Conservation (phyloP, 1,284 basidiomycete species). For the Paramarasmius palmivorus region DNA sequence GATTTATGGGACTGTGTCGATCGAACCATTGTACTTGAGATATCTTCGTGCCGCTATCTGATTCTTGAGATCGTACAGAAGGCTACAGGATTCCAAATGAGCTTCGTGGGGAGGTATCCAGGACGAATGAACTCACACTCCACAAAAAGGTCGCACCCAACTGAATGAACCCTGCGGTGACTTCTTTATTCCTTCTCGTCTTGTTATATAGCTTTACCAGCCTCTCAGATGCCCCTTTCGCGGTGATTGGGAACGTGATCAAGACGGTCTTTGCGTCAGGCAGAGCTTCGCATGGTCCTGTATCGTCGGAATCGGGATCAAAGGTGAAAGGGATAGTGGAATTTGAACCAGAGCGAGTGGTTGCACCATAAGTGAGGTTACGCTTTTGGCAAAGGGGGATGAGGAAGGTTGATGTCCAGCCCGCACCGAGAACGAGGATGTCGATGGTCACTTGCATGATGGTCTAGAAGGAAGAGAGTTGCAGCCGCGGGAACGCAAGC, state of each 20-base stretch:
- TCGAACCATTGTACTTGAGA: slow-evolving; percentile 59
- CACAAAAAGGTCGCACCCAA: slow-evolving; percentile 66
- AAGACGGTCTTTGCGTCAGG: slow-evolving; percentile 60
- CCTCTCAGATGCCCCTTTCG: slow-evolving; percentile 41
- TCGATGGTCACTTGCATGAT: slow-evolving; percentile 36
- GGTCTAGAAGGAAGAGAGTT: not conserved
- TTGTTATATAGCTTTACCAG: slow-evolving; percentile 28
- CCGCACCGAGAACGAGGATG: slow-evolving; percentile 66
- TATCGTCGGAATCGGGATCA: slow-evolving; percentile 44
- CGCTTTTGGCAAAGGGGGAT: slow-evolving; percentile 49
- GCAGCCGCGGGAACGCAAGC: no score
- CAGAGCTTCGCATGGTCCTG: slow-evolving; percentile 42
- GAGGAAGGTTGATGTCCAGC: slow-evolving; percentile 69
- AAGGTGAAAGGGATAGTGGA: slow-evolving; percentile 51
- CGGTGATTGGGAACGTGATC: slow-evolving; percentile 62
- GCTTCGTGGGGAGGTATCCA: no score
- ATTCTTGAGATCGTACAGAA: no score
- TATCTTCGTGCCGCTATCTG: no score
- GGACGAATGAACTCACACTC: slow-evolving; percentile 50
- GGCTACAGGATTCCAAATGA: no score
- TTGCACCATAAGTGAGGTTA: slow-evolving; percentile 50
- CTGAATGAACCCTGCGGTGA: slow-evolving; percentile 48
- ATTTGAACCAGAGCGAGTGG: slow-evolving; percentile 50
- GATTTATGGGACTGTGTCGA: slow-evolving; percentile 47
- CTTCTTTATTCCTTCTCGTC: slow-evolving; percentile 5